A percentile compares a stretch with the other conserved stretches of the same genome.
Conservation (phyloP, 1,284 basidiomycete genomes). For the Leccinum pachyderme region DNA sequence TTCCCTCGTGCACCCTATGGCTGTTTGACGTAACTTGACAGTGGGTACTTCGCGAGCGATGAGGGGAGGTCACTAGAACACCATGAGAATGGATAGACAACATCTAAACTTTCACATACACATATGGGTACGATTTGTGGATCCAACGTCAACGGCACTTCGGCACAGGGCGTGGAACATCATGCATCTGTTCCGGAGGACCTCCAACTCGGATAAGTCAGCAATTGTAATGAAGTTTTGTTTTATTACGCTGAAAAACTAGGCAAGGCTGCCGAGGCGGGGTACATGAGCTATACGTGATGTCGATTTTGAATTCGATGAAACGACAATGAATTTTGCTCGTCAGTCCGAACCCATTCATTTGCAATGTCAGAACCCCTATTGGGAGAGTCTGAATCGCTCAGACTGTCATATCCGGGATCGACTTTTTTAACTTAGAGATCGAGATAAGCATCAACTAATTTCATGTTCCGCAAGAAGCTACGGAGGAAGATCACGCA, state of each 20-base stretch:
- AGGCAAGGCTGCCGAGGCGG: background rate
- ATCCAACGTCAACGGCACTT: background rate
- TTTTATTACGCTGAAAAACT: background rate
- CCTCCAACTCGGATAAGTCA: background rate
- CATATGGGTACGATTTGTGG: background rate
- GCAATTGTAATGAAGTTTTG: background rate
- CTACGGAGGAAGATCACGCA: conserved; percentile 39
- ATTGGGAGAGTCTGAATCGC: background rate
- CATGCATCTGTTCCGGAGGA: background rate
- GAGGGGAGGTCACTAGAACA: background rate
- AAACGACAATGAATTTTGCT: too few species aligned
- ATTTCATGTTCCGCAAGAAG: conserved; percentile 92
- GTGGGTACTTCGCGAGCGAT: background rate
- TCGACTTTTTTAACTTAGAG: background rate
- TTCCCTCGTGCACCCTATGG: background rate
- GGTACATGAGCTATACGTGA: background rate
- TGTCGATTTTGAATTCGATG: background rate
- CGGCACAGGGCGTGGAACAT: background rate
- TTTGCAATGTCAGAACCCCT: background rate
- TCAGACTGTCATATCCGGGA: background rate
- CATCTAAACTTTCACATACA: background rate
- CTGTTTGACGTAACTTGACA: background rate
- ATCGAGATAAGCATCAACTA: conserved; percentile 35
- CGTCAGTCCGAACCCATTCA: too few species aligned
- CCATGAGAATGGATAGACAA: background rate